A percentile compares a stretch with the other conserved stretches of the same genome.
Evolutionary conservation across 371 early-diverging fungal genomes (phyloP).

Genomic region (Synchytrium microbalum): DNA sequence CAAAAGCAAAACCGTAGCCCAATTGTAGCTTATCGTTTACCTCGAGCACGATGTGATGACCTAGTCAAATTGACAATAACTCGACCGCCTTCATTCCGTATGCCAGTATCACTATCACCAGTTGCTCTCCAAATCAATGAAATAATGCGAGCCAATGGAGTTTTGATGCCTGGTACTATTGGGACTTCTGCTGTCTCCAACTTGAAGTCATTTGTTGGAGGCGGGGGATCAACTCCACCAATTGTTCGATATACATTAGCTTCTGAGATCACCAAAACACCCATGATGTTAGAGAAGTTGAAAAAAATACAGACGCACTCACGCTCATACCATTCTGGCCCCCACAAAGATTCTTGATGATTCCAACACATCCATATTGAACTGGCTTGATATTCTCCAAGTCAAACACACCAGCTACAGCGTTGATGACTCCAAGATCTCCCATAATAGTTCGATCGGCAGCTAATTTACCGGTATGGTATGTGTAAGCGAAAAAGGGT

Average conservation of each 20-base stretch:
- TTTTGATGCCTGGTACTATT: conserved; percentile 3
- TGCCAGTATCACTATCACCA: conserved; percentile 40
- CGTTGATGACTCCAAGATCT: conserved; percentile 23
- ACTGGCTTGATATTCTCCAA: conserved; percentile 33
- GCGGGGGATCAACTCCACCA: conserved; percentile 33
- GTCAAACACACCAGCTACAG: conserved; percentile 25
- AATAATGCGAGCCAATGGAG: conserved; percentile 33
- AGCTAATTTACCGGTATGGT: conserved; percentile 15
- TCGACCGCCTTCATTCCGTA: conserved; percentile 43
- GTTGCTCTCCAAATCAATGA: conserved; percentile 35
- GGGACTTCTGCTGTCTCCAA: not conserved
- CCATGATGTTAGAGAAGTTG: conserved; percentile 2
- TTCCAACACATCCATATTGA: conserved; percentile 33
- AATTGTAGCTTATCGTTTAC: conserved; percentile 12
- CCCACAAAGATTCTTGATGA: conserved; percentile 37
- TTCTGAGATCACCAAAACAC: conserved; percentile 15
- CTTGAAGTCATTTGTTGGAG: conserved; percentile 8
- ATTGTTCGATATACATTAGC: conserved; percentile 35
- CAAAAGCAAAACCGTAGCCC: not conserved
- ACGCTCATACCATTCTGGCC: conserved; percentile 26
- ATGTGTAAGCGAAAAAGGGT: not conserved
- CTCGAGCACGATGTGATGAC: conserved; percentile 24
- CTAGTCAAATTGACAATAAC: conserved; percentile 37
- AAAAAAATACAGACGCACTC: not conserved
- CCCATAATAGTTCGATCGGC: conserved; percentile 30